phyloP scores from a whole-genome alignment of 2,329 filamentous ascomycete genomes.

The Akanthomyces uredinophilus region DNA sequence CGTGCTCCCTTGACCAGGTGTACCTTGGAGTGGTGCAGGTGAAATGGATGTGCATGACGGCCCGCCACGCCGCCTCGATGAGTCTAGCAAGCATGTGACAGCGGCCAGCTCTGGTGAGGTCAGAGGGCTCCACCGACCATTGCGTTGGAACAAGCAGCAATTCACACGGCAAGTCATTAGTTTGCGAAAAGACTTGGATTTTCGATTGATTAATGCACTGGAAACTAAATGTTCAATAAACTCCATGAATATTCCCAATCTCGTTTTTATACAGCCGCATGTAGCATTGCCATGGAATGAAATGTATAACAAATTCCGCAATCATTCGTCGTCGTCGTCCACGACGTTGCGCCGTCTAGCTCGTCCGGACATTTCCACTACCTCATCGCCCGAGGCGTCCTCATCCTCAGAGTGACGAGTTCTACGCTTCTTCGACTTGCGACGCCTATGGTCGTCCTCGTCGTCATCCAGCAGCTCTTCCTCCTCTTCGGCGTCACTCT shows the following conservation, averaged over 20 bases:
- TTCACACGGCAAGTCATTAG: not conserved
- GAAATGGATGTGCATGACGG: constrained; percentile 9
- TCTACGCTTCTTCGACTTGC: constrained; percentile 45
- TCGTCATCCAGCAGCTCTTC: constrained; percentile 44
- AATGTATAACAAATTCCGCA: constrained; percentile 13
- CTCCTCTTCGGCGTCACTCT: constrained; percentile 59
- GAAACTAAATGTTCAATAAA: constrained; percentile 17
- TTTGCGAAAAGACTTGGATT: not conserved
- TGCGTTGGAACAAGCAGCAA: not conserved
- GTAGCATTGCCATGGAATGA: constrained; percentile 1
- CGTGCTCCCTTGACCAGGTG: constrained; percentile 8
- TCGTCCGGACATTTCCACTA: constrained; percentile 39
- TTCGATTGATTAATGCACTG: not conserved
- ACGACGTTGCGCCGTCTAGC: constrained; percentile 52
- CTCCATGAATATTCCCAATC: constrained; percentile 18
- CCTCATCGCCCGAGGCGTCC: constrained; percentile 51
- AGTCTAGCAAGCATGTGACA: constrained; percentile 7
- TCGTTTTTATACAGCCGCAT: not conserved
- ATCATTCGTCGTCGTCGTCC: constrained; percentile 55
- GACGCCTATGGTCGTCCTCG: constrained; percentile 42
- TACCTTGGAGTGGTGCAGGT: not conserved
- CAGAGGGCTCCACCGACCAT: not conserved
- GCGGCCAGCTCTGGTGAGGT: not conserved
- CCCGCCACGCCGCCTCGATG: constrained; percentile 1
- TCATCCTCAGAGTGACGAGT: constrained; percentile 43